Evolutionary conservation across 78 protist genomes (phyloP).

Genomic region (Goniomonas avonlea): DNA sequence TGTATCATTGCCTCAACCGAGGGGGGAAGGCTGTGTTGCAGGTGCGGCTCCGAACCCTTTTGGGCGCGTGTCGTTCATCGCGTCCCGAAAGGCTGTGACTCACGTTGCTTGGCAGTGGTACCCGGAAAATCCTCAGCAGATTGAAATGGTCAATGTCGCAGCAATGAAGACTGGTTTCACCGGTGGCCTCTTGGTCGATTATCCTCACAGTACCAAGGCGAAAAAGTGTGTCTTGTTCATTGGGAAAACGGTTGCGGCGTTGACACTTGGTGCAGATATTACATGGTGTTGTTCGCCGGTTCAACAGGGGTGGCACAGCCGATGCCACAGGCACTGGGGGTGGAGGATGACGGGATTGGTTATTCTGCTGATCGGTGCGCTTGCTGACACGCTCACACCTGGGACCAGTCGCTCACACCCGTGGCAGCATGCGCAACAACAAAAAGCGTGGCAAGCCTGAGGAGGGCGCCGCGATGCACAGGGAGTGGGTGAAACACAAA

Average conservation of each 20-base stretch:
- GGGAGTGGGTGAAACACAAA: constrained; percentile 32
- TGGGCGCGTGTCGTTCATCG: no score
- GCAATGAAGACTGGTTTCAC: constrained; percentile 85
- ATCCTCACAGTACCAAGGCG: constrained; percentile 84
- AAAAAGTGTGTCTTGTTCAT: constrained; percentile 63
- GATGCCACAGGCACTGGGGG: background rate
- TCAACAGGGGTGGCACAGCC: background rate
- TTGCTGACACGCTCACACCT: background rate
- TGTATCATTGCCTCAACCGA: constrained; percentile 50
- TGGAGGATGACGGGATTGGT: background rate
- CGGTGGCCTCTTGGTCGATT: constrained; percentile 92
- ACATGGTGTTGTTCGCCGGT: constrained; percentile 35
- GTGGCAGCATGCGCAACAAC: constrained; percentile 1
- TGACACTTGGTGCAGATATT: background rate
- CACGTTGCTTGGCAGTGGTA: constrained; percentile 74
- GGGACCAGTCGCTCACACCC: background rate
- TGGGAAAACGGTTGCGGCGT: background rate
- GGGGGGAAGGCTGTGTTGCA: constrained; percentile 55
- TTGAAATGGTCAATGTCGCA: constrained; percentile 56
- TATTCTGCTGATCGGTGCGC: no score
- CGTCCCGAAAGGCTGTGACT: no score
- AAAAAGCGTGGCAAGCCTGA: background rate
- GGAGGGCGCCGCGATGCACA: background rate
- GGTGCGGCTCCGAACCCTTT: background rate
- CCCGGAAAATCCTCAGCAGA: constrained; percentile 80